A percentile compares a stretch with the other conserved stretches of the same genome.
phyloP scores from a whole-genome alignment of 1,139 yeast species.

The Ogataea hybrid region DNA sequence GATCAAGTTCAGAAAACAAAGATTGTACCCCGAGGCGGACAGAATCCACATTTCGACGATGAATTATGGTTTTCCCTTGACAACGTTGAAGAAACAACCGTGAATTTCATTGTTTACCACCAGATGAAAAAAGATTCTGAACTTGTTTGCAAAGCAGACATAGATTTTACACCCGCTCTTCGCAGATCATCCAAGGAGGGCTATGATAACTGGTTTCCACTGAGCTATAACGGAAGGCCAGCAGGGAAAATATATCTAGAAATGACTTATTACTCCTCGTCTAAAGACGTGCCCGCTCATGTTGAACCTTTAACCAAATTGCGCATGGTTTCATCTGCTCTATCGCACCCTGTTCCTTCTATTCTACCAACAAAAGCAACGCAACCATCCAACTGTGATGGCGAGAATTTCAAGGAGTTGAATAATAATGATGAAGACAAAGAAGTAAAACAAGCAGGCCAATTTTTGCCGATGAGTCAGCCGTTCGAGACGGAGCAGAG shows the following conservation, averaged over 20 bases:
- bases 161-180: conserved; percentile 74
- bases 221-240: conserved; percentile 65
- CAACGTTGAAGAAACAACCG: conserved; percentile 57
- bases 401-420: too few relatives aligned
- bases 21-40: conserved; percentile 80
- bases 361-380: too few relatives aligned
- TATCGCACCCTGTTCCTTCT: neutral
- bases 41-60: conserved; percentile 84
- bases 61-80: conserved; percentile 68
- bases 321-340: neutral
- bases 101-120: conserved; percentile 78
- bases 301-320: conserved; percentile 14
- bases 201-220: conserved; percentile 81
- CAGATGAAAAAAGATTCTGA: conserved; percentile 86
- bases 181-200: conserved; percentile 67
- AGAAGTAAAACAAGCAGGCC: too few relatives aligned
- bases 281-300: conserved; percentile 38
- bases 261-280: conserved; percentile 82
- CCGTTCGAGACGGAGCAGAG: conserved; percentile 8
- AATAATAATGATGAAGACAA: too few relatives aligned
- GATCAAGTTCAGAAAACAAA: conserved; percentile 75
- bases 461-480: too few relatives aligned
- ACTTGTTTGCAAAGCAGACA: conserved; percentile 77
- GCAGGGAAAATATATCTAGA: conserved; percentile 91
- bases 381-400: too few relatives aligned